Evolutionary conservation across 805 yeast genomes (phyloP).

Genomic region (Metschnikowia noctiluminum): DNA sequence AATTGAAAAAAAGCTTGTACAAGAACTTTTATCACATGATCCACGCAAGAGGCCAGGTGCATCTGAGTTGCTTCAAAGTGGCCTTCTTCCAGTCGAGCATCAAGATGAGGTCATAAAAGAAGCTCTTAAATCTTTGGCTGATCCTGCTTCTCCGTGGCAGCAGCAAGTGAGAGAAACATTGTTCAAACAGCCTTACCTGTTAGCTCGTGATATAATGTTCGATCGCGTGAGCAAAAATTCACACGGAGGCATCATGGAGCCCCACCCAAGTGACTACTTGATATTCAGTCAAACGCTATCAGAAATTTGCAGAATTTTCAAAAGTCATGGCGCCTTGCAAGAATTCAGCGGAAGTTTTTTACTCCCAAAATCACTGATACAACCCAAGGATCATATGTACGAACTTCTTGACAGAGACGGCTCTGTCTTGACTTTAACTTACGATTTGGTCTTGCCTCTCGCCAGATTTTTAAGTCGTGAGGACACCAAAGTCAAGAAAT

Average conservation of each 20-base stretch:
- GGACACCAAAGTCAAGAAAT: conserved; percentile 50
- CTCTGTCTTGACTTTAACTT: conserved; percentile 81
- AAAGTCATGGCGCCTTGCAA: conserved; percentile 83
- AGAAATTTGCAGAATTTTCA: conserved; percentile 61
- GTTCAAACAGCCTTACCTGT: conserved; percentile 79
- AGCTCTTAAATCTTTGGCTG: conserved; percentile 79
- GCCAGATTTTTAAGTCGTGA: conserved; percentile 77
- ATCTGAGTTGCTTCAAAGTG: conserved; percentile 67
- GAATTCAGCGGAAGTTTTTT: conserved; percentile 59
- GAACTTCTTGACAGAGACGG: conserved; percentile 86
- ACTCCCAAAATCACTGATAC: conserved; percentile 79
- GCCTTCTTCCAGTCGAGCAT: conserved; percentile 81
- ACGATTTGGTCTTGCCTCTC: conserved; percentile 84
- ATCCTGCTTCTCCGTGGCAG: conserved; percentile 93
- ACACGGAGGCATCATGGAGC: conserved; percentile 25
- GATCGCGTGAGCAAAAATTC: conserved; percentile 45
- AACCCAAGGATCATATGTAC: conserved; percentile 60
- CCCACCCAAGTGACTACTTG: conserved; percentile 44
- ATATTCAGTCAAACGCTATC: conserved; percentile 58
- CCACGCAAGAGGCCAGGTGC: conserved; percentile 83
- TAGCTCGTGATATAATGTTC: conserved; percentile 81
- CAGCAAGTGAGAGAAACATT: conserved; percentile 84
- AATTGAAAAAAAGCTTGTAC: conserved; percentile 66
- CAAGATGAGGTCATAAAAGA: conserved; percentile 88
- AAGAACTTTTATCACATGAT: conserved; percentile 68